Percentiles rank a stretch among this genome's conserved stretches.
phyloP scores from a whole-genome alignment of 257 asterid genomes.

The Gynochthodes officinalis region DNA sequence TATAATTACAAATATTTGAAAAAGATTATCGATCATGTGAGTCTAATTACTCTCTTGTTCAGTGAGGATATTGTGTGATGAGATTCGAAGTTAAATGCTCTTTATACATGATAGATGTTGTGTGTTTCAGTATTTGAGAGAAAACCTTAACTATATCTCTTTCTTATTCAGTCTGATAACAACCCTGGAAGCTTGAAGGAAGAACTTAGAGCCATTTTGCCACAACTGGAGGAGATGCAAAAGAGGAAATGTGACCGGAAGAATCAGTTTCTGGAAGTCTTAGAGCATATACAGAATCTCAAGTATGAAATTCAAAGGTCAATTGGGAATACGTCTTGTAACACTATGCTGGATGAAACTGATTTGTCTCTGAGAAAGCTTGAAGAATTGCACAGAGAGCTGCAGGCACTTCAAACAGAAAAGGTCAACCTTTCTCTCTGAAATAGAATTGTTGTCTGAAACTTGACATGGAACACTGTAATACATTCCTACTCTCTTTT shows the following conservation, averaged over 20 bases:
- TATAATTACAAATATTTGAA: not conserved
- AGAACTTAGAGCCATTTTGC: conserved; percentile 71
- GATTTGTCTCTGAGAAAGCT: conserved; percentile 81
- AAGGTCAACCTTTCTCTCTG: conserved; percentile 45
- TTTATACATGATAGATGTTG: not conserved
- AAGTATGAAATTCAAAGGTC: conserved; percentile 58
- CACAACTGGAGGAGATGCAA: conserved; percentile 88
- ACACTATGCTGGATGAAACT: conserved; percentile 52
- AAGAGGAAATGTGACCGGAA: conserved; percentile 74
- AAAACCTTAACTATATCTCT: not conserved
- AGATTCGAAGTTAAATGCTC: not conserved
- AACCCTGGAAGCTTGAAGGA: conserved; percentile 73
- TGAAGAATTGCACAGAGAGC: conserved; percentile 72
- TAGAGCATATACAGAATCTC: conserved; percentile 61
- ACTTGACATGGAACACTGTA: not conserved
- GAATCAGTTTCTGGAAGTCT: conserved; percentile 61
- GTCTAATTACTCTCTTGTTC: not conserved
- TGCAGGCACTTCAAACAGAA: conserved; percentile 77
- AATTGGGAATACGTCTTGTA: conserved; percentile 29
- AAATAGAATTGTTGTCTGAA: conserved; percentile 1
- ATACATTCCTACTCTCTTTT: conserved; percentile 15
- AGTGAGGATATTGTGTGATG: not conserved
- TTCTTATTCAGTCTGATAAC: conserved; percentile 64
- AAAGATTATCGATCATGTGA: not conserved
- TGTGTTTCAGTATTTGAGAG: not conserved